Base-by-base conservation (phyloP, 2,329 filamentous ascomycete genomes). In the Clonostachys solani region DNA sequence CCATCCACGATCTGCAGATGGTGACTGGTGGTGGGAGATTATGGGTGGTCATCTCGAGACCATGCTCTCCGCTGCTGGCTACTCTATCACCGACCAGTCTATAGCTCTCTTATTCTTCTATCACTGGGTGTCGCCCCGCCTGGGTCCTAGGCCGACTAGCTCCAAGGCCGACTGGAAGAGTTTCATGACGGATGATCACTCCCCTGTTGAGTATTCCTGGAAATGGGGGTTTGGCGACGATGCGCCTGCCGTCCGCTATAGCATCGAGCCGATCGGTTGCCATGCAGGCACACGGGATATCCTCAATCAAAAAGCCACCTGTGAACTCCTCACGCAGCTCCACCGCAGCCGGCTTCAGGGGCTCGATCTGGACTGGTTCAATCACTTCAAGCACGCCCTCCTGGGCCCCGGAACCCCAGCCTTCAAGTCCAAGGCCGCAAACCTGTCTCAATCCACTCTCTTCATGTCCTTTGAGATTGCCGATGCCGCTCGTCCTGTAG, bases 161-260 rank as follows among this genome's bases (percentile, higher is more conserved):
- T 36, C 34, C 34, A n/a, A 36, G 34, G 34, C 34, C n/a, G 34
- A 36, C 10, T 66, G 65, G 65, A 52, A 58, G 47, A 68, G 66
- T 48, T 70, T 67, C 48, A 68, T 69, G 65, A 69, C 65, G 3
- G 67, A 71, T 43, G 60, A 69, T 43, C 50, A 61, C 42, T 61
- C 55, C 2, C 67, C 66, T 0, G 52, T 68, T 6, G 65, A 69
- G 50, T 48, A 68, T 2, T 69, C 65, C 50, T 69, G 66, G 66
- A 60, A 61, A 12, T 67, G 60, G 55, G 33, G 45, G n/a, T 48
- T 47, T 2, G 52, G 54, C 0, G 29, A 16, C 3, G 43, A 46
- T 1, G 40, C 45, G 2, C 62, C 64, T 15, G 56, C 46, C 1
- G 53, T 68, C 16, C 51, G 63, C 1, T 67, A 60, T 23, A 58